These are phyloP conservation scores for Barnettozyma sucrosica DNA, from an alignment of 805 yeast species.

Conservation along the genomic window DNA sequence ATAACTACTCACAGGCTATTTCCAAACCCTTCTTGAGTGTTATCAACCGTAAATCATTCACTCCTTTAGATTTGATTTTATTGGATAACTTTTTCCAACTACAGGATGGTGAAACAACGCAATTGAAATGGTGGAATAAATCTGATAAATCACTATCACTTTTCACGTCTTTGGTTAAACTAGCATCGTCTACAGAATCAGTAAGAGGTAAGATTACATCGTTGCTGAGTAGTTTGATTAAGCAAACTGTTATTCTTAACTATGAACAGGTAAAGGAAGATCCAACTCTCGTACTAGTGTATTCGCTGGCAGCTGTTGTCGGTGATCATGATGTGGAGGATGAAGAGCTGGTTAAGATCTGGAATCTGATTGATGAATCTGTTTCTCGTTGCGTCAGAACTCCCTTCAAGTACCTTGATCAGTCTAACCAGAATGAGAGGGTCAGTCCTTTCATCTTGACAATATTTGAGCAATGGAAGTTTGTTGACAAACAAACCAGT, in stretches of 20 bases:
- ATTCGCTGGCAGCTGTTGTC: slow-evolving; percentile 35
- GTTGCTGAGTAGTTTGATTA: slow-evolving; percentile 44
- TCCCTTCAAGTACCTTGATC: slow-evolving; percentile 83
- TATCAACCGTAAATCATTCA: slow-evolving; percentile 30
- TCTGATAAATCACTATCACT: slow-evolving; percentile 45
- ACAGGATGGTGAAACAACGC: slow-evolving; percentile 46
- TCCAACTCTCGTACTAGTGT: slow-evolving; percentile 50
- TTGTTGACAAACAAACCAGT: slow-evolving; percentile 32
- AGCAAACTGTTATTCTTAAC: slow-evolving; percentile 51
- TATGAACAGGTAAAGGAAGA: slow-evolving; percentile 38
- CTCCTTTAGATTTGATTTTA: slow-evolving; percentile 51
- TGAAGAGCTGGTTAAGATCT: slow-evolving; percentile 33
- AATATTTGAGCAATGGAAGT: slow-evolving; percentile 65
- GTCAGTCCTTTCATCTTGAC: slow-evolving; percentile 55
- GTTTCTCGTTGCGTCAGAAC: slow-evolving; percentile 62
- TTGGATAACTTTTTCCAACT: slow-evolving; percentile 57
- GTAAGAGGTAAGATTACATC: slow-evolving; percentile 39
- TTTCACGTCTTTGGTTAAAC: slow-evolving; percentile 58
- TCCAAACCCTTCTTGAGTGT: slow-evolving; percentile 32
- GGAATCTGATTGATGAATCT: slow-evolving; percentile 70
- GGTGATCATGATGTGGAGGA: slow-evolving; percentile 9
- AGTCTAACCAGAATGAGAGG: slow-evolving; percentile 28
- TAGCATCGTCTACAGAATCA: slow-evolving; percentile 37
- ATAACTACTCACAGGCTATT: slow-evolving; percentile 27
- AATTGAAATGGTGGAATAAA: slow-evolving; percentile 77